Conservation (phyloP, 169 alveolate genomes). For the Cytauxzoon felis region DNA sequence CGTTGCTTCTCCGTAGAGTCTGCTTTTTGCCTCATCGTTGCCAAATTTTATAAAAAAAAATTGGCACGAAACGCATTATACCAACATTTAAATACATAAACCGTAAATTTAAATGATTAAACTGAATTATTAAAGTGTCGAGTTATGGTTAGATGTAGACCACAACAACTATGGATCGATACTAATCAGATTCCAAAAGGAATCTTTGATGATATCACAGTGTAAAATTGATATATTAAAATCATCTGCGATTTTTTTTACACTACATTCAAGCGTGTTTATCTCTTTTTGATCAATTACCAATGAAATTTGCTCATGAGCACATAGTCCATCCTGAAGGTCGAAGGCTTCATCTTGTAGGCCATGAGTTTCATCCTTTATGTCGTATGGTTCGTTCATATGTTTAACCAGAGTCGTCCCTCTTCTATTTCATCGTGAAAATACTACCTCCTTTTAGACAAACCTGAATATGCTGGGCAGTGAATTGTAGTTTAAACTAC, state of each 20-base stretch:
- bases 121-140: neutral
- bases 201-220: slow-evolving; percentile 45
- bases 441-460: neutral
- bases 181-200: slow-evolving; percentile 51
- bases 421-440: slow-evolving; percentile 17
- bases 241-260: neutral
- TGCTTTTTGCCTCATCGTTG: neutral
- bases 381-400: neutral
- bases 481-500: slow-evolving; percentile 86
- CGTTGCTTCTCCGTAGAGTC: neutral
- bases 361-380: neutral
- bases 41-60: neutral
- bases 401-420: slow-evolving; percentile 54
- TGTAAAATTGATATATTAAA: slow-evolving; percentile 28
- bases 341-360: neutral
- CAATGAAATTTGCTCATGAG: slow-evolving; percentile 18
- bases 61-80: neutral
- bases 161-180: neutral
- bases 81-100: neutral
- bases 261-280: slow-evolving; percentile 1
- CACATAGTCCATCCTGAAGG: neutral
- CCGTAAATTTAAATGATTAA: neutral
- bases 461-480: slow-evolving; percentile 68
- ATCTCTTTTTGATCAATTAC: slow-evolving; percentile 16
- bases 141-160: neutral